phyloP scores from a whole-genome alignment of 768 basidiomycete genomes.

The Mycena floridula region DNA sequence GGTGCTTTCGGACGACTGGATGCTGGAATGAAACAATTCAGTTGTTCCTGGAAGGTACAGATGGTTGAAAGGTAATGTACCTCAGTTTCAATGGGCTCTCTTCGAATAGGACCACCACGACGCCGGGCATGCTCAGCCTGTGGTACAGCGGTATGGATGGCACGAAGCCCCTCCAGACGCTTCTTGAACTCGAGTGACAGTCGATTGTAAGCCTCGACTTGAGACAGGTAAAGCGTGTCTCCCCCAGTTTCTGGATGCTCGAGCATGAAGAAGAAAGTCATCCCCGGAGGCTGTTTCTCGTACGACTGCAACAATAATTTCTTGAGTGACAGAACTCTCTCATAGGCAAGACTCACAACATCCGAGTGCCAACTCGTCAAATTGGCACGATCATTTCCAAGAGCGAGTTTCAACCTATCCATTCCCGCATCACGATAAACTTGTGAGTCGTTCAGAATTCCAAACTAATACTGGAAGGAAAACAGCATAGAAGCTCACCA shows the following conservation, averaged over 20 bases:
- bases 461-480: not conserved
- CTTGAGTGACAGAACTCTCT: not conserved
- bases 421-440: conserved; percentile 46
- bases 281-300: conserved; percentile 49
- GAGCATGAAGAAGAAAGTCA: conserved; percentile 52
- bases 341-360: conserved; percentile 27
- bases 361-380: conserved; percentile 50
- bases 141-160: conserved; percentile 48
- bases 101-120: conserved; percentile 39
- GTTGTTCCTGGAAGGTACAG: not conserved
- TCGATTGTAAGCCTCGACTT: conserved; percentile 54
- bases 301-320: conserved; percentile 31
- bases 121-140: conserved; percentile 43
- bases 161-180: conserved; percentile 49
- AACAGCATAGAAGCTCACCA: conserved; percentile 22
- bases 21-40: conserved; percentile 25
- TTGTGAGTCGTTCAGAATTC: conserved; percentile 8
- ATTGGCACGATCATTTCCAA: conserved; percentile 34
- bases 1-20: conserved; percentile 52
- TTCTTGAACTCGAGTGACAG: conserved; percentile 54
- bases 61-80: conserved; percentile 16
- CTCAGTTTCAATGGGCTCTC: conserved; percentile 43
- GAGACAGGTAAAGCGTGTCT: conserved; percentile 51
- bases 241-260: conserved; percentile 42
- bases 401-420: conserved; percentile 37